Evolutionary conservation across 2,329 filamentous ascomycete species (phyloP).

Genomic region (Fusarium sp.): DNA sequence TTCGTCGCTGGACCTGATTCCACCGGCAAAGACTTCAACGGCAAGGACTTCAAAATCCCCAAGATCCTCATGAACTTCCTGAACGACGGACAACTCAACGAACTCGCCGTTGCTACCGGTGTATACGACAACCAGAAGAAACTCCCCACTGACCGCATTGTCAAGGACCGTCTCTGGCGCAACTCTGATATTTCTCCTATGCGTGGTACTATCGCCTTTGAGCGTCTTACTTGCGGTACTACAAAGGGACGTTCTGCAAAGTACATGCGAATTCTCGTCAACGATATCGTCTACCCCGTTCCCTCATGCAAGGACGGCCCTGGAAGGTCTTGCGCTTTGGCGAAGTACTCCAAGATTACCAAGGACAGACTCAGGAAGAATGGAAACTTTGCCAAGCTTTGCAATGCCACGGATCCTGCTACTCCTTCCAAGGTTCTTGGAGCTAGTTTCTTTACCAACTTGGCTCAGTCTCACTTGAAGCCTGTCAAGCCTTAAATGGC

Average conservation of each 20-base stretch:
- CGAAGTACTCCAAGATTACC: constrained; percentile 56
- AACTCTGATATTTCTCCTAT: constrained; percentile 69
- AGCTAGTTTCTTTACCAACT: constrained; percentile 62
- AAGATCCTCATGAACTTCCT: constrained; percentile 71
- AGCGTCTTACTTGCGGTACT: constrained; percentile 66
- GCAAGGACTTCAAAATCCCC: constrained; percentile 62
- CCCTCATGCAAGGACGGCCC: constrained; percentile 66
- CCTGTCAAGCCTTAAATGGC: constrained; percentile 7
- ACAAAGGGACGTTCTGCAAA: constrained; percentile 49
- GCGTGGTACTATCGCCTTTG: constrained; percentile 74
- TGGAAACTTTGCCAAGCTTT: constrained; percentile 62
- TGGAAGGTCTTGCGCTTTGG: constrained; percentile 63
- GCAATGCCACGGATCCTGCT: constrained; percentile 57
- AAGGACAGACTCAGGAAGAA: constrained; percentile 50
- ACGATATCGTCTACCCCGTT: constrained; percentile 71
- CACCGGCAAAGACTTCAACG: constrained; percentile 60
- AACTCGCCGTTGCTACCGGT: constrained; percentile 69
- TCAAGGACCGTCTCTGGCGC: constrained; percentile 63
- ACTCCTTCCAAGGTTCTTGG: constrained; percentile 57
- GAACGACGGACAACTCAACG: constrained; percentile 74
- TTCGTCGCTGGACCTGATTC: constrained; percentile 64
- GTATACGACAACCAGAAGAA: constrained; percentile 68
- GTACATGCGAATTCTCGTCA: constrained; percentile 69
- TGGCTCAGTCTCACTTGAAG: constrained; percentile 54
- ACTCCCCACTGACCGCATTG: constrained; percentile 60